These are phyloP conservation scores for Pestalotiopsis sp. DNA, from an alignment of 2,329 filamentous ascomycete species.

Conservation along the genomic window DNA sequence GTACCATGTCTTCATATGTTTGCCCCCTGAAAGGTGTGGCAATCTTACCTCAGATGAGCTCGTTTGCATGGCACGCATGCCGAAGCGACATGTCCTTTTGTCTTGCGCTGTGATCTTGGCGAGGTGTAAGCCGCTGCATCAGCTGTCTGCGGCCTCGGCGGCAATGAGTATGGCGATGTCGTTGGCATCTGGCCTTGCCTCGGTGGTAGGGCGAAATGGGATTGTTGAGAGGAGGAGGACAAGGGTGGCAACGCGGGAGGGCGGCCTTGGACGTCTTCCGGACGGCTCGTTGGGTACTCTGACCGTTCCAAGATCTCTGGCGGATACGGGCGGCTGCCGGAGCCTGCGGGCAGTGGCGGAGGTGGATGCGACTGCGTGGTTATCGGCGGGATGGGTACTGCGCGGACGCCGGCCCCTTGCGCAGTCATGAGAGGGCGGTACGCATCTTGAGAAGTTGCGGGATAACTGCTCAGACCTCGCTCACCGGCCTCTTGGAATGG, in stretches of 20 bases:
- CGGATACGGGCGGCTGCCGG: constrained; percentile 37
- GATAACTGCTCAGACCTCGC: constrained; percentile 53
- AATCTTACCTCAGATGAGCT: constrained; percentile 72
- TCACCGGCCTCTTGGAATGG: constrained; percentile 59
- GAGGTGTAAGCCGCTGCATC: constrained; percentile 54
- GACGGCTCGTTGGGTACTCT: constrained; percentile 41
- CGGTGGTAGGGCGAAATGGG: constrained; percentile 37
- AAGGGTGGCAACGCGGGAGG: constrained; percentile 35
- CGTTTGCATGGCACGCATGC: constrained; percentile 86
- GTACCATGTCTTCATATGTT: constrained; percentile 18
- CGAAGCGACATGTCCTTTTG: constrained; percentile 81
- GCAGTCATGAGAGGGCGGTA: constrained; percentile 44
- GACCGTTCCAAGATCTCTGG: constrained; percentile 41
- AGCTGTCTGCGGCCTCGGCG: constrained; percentile 37
- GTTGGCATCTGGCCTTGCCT: constrained; percentile 32
- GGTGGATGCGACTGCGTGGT: constrained; percentile 17
- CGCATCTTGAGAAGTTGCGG: constrained; percentile 50
- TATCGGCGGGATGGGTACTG: constrained; percentile 32
- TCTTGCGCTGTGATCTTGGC: constrained; percentile 66
- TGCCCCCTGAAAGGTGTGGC: constrained; percentile 13
- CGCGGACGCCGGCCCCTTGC: constrained; percentile 39
- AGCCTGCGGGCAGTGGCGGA: constrained; percentile 23
- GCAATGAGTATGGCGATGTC: constrained; percentile 29
- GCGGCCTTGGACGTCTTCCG: constrained; percentile 37
- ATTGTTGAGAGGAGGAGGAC: constrained; percentile 34